These are phyloP conservation scores for Aureobasidium sp. DNA, from an alignment of 2,329 filamentous ascomycete species.

Conservation along the genomic window DNA sequence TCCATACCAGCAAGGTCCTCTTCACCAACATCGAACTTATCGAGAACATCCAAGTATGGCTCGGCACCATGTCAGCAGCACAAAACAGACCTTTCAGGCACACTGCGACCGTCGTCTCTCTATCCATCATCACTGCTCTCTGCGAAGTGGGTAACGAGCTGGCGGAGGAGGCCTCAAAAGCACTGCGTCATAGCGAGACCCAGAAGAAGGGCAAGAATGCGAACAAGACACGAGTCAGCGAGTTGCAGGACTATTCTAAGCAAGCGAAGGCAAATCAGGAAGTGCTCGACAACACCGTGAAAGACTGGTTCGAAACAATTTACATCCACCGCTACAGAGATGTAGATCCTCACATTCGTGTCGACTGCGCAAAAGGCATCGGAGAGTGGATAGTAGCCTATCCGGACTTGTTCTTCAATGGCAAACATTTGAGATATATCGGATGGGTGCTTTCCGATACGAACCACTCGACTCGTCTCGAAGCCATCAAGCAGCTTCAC, in stretches of 20 bases:
- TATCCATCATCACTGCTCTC: constrained; percentile 72
- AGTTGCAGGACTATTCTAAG: constrained; percentile 64
- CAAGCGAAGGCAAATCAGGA: constrained; percentile 65
- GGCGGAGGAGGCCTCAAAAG: constrained; percentile 64
- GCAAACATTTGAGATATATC: constrained; percentile 82
- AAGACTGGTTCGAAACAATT: constrained; percentile 83
- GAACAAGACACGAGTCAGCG: constrained; percentile 71
- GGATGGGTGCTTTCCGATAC: constrained; percentile 93
- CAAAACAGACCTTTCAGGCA: constrained; percentile 85
- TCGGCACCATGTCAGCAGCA: constrained; percentile 84
- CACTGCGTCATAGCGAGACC: constrained; percentile 69
- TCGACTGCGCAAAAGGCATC: constrained; percentile 79
- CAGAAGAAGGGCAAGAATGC: constrained; percentile 66
- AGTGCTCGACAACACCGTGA: constrained; percentile 63
- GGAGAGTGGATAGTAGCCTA: constrained; percentile 83
- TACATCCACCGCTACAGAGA: constrained; percentile 96
- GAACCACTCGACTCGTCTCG: constrained; percentile 65
- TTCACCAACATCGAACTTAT: constrained; percentile 71
- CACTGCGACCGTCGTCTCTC: constrained; percentile 77
- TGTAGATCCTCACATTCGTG: constrained; percentile 79
- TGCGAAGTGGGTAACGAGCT: constrained; percentile 67
- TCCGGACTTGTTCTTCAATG: constrained; percentile 83
- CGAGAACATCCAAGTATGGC: constrained; percentile 85
- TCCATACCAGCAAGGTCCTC: constrained; percentile 75
- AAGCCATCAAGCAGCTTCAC: constrained; percentile 76